These are phyloP conservation scores for Paragyromitra xinjiangensis DNA, from an alignment of 495 filamentous ascomycete genomes.

Conservation along the genomic window DNA sequence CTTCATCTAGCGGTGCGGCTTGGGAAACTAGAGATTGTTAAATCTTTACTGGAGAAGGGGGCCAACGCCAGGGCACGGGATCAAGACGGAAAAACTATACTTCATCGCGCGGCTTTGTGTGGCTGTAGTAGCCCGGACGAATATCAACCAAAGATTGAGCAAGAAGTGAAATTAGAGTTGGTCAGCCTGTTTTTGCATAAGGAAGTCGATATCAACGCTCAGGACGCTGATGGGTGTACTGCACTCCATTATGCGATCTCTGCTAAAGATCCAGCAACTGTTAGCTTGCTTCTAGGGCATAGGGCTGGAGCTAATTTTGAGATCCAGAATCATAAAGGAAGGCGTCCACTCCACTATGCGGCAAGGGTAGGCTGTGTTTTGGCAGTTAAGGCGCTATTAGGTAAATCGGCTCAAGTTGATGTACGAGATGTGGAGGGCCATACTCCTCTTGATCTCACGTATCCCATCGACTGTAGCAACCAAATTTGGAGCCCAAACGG, in stretches of 20 bases:
- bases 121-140: neutral
- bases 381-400: neutral
- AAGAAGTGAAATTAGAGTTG: neutral
- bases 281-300: neutral
- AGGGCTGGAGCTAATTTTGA: neutral
- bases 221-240: neutral
- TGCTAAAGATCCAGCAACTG: neutral
- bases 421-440: neutral
- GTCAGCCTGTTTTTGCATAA: neutral
- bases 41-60: neutral
- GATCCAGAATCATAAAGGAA: neutral
- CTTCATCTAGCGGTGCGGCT: constrained; percentile 9
- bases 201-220: neutral
- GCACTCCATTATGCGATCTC: neutral
- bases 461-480: neutral
- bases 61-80: neutral
- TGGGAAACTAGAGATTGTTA: neutral
- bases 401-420: neutral
- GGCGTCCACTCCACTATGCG: neutral
- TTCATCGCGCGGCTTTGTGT: neutral
- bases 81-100: neutral
- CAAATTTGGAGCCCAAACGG: neutral
- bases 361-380: neutral
- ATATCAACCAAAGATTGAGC: neutral
- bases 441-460: neutral